A percentile compares a stretch with the other conserved stretches of the same genome.
Evolutionary conservation across 139 green algal genomes (phyloP).

Genomic region (Chlamydomonas sphaeroides): DNA sequence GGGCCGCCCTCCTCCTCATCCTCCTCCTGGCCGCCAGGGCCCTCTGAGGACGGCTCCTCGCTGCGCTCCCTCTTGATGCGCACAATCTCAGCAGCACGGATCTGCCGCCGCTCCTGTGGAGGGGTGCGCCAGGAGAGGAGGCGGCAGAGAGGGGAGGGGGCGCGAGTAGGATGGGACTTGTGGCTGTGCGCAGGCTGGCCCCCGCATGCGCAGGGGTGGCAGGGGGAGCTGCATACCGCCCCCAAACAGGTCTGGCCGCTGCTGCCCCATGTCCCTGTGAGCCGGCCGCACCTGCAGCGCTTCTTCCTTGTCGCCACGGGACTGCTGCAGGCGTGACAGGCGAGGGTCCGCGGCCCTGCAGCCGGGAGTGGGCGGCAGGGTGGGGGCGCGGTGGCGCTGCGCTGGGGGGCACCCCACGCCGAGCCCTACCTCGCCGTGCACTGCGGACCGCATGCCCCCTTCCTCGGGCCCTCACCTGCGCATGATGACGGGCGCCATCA

Average conservation of each 20-base stretch:
- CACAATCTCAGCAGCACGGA: conserved; percentile 63
- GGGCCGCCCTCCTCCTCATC: conserved; percentile 39
- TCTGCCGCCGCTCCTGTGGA: conserved; percentile 44
- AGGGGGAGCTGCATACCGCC: too few relatives aligned
- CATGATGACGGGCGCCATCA: conserved; percentile 74
- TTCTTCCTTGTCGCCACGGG: conserved; percentile 53
- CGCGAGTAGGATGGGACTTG: too few relatives aligned
- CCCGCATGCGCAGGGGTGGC: too few relatives aligned
- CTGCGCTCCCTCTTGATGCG: conserved; percentile 30
- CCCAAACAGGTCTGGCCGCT: too few relatives aligned
- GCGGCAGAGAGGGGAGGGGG: too few relatives aligned
- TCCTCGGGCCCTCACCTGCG: conserved; percentile 57
- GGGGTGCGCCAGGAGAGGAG: not conserved
- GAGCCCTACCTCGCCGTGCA: too few relatives aligned
- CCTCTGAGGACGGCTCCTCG: conserved; percentile 4
- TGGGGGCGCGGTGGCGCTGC: too few relatives aligned
- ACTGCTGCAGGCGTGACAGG: conserved; percentile 61
- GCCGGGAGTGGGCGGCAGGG: not conserved
- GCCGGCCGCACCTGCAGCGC: conserved; percentile 24
- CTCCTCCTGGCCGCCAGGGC: conserved; percentile 14
- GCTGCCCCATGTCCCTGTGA: too few relatives aligned
- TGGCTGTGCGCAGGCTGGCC: too few relatives aligned
- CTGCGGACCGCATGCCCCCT: too few relatives aligned
- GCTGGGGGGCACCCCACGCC: too few relatives aligned
- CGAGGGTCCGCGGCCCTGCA: conserved; percentile 65